A percentile compares a stretch with the other conserved stretches of the same genome.
Conservation (phyloP, 2,329 filamentous ascomycete genomes). For the Fusarium sp. region DNA sequence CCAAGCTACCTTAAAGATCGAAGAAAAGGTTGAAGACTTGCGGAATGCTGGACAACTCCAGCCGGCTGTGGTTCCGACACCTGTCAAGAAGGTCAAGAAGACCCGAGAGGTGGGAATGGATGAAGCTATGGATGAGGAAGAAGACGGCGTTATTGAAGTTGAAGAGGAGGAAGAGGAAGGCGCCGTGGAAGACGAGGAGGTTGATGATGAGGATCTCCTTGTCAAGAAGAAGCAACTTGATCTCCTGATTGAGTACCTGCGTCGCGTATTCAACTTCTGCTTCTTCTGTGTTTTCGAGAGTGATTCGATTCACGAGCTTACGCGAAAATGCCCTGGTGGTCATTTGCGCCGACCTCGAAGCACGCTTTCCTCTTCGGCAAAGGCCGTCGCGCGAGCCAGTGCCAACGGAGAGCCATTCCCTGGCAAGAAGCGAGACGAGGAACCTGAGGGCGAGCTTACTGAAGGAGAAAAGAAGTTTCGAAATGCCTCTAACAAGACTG, state of each 20-base stretch:
- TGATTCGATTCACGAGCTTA: slow-evolving; percentile 95
- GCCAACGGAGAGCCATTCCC: slow-evolving; percentile 88
- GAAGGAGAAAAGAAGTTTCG: slow-evolving; percentile 80
- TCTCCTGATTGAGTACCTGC: slow-evolving; percentile 94
- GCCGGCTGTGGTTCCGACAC: slow-evolving; percentile 68
- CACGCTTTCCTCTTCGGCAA: slow-evolving; percentile 85
- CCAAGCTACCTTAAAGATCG: slow-evolving; percentile 84
- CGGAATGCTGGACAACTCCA: slow-evolving; percentile 83
- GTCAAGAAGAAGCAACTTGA: slow-evolving; percentile 98
- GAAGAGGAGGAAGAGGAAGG: slow-evolving; percentile 88
- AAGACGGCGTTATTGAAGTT: slow-evolving; percentile 76
- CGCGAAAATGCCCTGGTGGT: slow-evolving; percentile 96
- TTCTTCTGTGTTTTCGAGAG: slow-evolving; percentile 99
- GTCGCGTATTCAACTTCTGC: slow-evolving; percentile 98
- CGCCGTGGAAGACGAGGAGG: slow-evolving; percentile 85
- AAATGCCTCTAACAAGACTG: slow-evolving; percentile 79
- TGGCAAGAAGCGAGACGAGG: slow-evolving; percentile 81
- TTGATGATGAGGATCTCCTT: slow-evolving; percentile 90
- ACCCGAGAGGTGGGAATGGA: slow-evolving; percentile 73
- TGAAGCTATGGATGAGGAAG: slow-evolving; percentile 74
- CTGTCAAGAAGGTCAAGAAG: slow-evolving; percentile 73
- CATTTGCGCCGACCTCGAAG: slow-evolving; percentile 92
- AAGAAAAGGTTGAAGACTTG: slow-evolving; percentile 88
- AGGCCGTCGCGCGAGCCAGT: slow-evolving; percentile 87
- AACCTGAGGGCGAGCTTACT: slow-evolving; percentile 65